phyloP scores from a whole-genome alignment of 371 early-diverging fungal genomes.

The Lichtheimia hyalospora region DNA sequence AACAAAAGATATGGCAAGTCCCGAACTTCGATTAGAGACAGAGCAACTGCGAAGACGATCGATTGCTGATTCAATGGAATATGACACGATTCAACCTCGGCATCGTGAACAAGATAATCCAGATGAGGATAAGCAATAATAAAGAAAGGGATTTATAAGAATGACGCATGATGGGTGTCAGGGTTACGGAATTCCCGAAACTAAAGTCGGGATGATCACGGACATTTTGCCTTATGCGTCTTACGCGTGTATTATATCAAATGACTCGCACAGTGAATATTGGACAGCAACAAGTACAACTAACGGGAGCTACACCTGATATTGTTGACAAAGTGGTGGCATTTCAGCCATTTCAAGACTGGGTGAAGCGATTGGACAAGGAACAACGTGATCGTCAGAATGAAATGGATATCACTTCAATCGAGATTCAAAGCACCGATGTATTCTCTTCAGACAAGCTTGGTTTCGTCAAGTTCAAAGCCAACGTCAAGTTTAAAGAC shows the following conservation, averaged over 20 bases:
- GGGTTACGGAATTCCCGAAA: too few relatives aligned
- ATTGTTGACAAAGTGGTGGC: constrained; percentile 37
- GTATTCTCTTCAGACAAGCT: constrained; percentile 61
- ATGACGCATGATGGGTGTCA: too few relatives aligned
- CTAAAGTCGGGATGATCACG: not conserved
- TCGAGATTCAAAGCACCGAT: constrained; percentile 72
- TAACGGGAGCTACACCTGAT: constrained; percentile 12
- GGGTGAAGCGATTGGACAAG: constrained; percentile 52
- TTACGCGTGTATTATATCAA: not conserved
- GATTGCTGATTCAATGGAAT: constrained; percentile 20
- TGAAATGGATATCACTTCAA: constrained; percentile 41
- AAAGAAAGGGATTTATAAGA: not conserved
- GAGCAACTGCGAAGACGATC: constrained; percentile 24
- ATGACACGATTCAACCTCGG: constrained; percentile 19
- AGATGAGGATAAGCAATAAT: constrained; percentile 13
- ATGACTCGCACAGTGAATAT: constrained; percentile 28
- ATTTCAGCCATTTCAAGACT: constrained; percentile 66
- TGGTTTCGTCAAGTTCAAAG: constrained; percentile 78
- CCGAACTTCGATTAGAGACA: constrained; percentile 13
- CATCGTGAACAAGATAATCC: constrained; percentile 20
- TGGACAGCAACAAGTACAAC: constrained; percentile 24
- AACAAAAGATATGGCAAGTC: constrained; percentile 20
- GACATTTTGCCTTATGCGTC: not conserved
- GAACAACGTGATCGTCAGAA: constrained; percentile 37
- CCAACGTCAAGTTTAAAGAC: constrained; percentile 52